A percentile compares a stretch with the other conserved stretches of the same genome.
Conservation (phyloP, 2,329 filamentous ascomycete species). For the Ilyonectria sp. region DNA sequence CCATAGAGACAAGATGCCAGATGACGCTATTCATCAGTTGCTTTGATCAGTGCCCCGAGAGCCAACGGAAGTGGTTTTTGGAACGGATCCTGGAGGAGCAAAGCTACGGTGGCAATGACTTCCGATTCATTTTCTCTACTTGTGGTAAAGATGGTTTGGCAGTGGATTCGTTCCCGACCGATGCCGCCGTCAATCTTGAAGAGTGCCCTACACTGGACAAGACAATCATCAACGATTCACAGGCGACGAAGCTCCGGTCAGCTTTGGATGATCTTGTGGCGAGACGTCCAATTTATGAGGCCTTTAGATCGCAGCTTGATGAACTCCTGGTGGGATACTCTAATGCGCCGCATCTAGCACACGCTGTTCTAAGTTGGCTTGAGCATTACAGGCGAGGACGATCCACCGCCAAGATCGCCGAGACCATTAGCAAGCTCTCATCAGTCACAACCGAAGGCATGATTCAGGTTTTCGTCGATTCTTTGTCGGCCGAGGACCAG, state of each 20-base stretch:
- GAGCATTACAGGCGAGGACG: not conserved
- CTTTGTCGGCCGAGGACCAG: not conserved
- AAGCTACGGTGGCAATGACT: not conserved
- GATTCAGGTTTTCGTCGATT: not conserved
- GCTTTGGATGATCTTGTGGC: not conserved
- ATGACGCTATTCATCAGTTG: constrained; percentile 2
- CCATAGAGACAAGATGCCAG: not conserved
- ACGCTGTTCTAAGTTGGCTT: not conserved
- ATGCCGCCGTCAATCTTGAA: not conserved
- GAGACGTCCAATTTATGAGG: not conserved
- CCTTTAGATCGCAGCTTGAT: not conserved
- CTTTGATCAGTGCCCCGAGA: not conserved
- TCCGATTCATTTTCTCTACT: not conserved
- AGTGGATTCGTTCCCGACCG: not conserved
- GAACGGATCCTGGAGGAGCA: not conserved
- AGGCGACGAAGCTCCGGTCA: not conserved
- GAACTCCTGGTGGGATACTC: not conserved
- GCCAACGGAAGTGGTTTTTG: not conserved
- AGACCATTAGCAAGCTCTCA: not conserved
- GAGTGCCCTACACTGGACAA: not conserved
- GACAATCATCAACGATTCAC: not conserved
- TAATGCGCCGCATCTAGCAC: not conserved
- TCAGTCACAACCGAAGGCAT: not conserved
- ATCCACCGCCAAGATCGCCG: not conserved
- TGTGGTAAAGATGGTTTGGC: not conserved